phyloP scores from a whole-genome alignment of 129 eudicot species.

The Flaveria sonorensis region DNA sequence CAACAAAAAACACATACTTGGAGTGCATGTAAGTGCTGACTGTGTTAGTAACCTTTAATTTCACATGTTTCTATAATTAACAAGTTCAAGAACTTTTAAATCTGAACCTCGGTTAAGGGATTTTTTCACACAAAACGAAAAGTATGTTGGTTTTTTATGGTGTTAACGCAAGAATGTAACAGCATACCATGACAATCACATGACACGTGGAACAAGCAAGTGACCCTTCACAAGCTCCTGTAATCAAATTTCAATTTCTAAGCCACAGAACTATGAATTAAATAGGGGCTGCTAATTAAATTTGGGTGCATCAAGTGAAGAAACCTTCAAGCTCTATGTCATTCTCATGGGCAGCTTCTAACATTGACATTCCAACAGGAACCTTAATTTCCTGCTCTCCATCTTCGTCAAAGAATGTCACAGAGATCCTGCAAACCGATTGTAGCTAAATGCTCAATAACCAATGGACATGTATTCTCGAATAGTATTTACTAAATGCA shows the following conservation, averaged over 20 bases:
- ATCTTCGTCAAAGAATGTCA: conserved; percentile 68
- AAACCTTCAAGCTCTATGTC: conserved; percentile 86
- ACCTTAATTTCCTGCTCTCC: conserved; percentile 68
- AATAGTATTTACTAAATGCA: neutral
- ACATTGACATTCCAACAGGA: conserved; percentile 75
- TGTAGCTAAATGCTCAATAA: neutral
- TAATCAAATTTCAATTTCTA: conserved; percentile 6
- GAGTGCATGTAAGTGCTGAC: neutral
- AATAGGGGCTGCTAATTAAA: neutral
- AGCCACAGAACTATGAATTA: neutral
- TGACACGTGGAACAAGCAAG: conserved; percentile 70
- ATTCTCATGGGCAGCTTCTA: conserved; percentile 88
- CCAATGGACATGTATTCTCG: neutral
- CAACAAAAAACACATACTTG: neutral
- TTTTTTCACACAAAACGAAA: neutral
- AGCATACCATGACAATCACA: conserved; percentile 56
- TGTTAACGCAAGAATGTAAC: neutral
- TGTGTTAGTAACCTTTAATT: neutral
- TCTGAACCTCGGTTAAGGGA: neutral
- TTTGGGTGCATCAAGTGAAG: neutral
- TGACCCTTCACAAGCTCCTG: conserved; percentile 73
- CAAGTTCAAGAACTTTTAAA: neutral
- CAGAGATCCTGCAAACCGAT: conserved; percentile 59
- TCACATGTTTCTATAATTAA: neutral
- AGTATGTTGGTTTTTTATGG: neutral